These are phyloP conservation scores for Arbutus unedo DNA, from an alignment of 148 eudicot species.

Conservation along the genomic window DNA sequence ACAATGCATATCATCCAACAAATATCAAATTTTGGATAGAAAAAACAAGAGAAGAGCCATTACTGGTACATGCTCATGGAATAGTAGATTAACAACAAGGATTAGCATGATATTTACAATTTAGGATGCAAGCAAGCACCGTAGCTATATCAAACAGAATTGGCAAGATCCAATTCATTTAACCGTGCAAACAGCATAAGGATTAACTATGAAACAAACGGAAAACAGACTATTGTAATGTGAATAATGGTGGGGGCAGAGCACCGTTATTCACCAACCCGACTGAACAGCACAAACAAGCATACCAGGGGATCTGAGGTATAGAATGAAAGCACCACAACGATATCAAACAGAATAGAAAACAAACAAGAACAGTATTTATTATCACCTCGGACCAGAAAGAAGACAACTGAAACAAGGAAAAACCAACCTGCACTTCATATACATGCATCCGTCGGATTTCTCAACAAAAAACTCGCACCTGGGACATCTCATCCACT, in stretches of 20 bases:
- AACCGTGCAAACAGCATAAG: neutral
- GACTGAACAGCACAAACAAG: neutral
- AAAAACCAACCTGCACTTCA: slow-evolving; percentile 51
- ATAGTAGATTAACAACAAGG: neutral
- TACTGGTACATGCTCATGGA: neutral
- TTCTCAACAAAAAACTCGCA: slow-evolving; percentile 63
- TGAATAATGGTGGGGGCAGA: no score
- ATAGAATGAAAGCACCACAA: neutral
- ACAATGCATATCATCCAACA: neutral
- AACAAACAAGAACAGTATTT: neutral
- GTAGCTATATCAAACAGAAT: neutral
- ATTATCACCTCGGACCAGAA: neutral
- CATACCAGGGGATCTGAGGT: neutral
- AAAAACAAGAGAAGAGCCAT: neutral
- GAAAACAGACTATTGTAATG: neutral
- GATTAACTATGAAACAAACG: neutral
- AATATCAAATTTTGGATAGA: neutral
- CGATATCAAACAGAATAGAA: neutral
- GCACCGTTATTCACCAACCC: no score
- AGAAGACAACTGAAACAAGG: neutral
- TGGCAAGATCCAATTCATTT: neutral
- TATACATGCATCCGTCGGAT: slow-evolving; percentile 50
- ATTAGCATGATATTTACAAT: neutral
- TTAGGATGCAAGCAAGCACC: no score
- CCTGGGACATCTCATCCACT: slow-evolving; percentile 65